Conservation (phyloP, 805 yeast species). For the Pichia exigua region DNA sequence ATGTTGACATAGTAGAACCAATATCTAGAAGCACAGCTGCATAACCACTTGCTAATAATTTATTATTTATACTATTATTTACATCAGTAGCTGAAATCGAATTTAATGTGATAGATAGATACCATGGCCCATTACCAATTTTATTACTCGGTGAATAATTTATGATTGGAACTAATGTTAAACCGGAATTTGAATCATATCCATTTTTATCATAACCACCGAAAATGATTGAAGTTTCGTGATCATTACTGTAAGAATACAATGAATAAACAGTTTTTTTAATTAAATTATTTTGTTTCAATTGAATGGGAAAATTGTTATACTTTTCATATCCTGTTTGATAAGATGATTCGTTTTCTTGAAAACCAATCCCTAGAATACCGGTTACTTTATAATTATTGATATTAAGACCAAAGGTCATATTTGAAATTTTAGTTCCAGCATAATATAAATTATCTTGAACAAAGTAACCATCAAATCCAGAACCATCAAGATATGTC, state of each 20-base stretch:
- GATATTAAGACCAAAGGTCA: slow-evolving; percentile 65
- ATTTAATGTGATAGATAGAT: slow-evolving; percentile 39
- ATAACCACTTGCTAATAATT: slow-evolving; percentile 13
- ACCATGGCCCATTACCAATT: slow-evolving; percentile 19
- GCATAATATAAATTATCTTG: slow-evolving; percentile 47
- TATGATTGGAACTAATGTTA: slow-evolving; percentile 14
- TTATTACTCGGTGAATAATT: slow-evolving; percentile 23
- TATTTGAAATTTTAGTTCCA: slow-evolving; percentile 33
- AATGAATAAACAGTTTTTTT: slow-evolving; percentile 48
- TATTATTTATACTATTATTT: background rate
- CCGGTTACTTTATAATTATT: slow-evolving; percentile 48
- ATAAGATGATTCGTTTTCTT: slow-evolving; percentile 56
- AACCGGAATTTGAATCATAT: slow-evolving; percentile 42
- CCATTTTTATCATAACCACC: slow-evolving; percentile 53
- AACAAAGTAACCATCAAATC: slow-evolving; percentile 42
- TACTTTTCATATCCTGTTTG: slow-evolving; percentile 26
- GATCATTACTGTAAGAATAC: slow-evolving; percentile 33
- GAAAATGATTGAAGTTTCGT: slow-evolving; percentile 38
- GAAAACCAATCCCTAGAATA: slow-evolving; percentile 62
- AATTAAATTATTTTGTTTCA: slow-evolving; percentile 49
- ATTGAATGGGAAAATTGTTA: slow-evolving; percentile 52
- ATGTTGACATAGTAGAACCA: slow-evolving; percentile 41
- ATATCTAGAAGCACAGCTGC: slow-evolving; percentile 40
- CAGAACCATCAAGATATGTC: slow-evolving; percentile 35
- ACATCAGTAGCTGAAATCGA: slow-evolving; percentile 24